Percentiles rank a stretch among this genome's conserved stretches.
phyloP scores from a whole-genome alignment of 1,139 yeast genomes.

The Debaryomycetaceae sp. region DNA sequence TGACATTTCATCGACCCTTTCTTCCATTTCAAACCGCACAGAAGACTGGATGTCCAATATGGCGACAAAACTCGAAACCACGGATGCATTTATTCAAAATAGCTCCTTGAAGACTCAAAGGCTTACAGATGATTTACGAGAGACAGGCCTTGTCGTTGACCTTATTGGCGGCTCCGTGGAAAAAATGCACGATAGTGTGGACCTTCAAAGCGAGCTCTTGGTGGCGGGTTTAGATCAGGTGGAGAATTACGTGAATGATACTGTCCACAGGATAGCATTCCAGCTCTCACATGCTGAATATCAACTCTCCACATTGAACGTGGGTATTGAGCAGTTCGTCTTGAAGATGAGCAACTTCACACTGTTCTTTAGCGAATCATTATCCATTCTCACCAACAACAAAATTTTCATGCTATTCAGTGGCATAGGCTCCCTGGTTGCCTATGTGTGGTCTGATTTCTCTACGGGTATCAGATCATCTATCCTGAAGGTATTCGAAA shows the following conservation, averaged over 20 bases:
- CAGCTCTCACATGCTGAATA: not conserved
- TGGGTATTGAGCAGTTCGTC: not conserved
- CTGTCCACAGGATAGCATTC: not conserved
- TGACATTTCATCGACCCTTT: slow-evolving; percentile 4
- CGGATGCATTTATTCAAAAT: not conserved
- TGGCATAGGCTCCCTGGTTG: not conserved
- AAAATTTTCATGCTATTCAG: not conserved
- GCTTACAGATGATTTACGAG: not conserved
- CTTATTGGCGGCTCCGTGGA: not conserved
- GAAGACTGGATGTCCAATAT: slow-evolving; percentile 2
- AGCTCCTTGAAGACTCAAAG: not conserved
- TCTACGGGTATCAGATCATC: too few species aligned
- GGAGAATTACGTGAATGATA: not conserved
- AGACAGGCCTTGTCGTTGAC: not conserved
- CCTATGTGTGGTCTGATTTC: not conserved
- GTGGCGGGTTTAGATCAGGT: not conserved
- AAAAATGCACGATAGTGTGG: not conserved
- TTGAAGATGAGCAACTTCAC: not conserved
- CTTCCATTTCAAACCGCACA: slow-evolving; percentile 2
- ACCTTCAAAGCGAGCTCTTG: not conserved
- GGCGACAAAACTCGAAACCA: slow-evolving; percentile 3
- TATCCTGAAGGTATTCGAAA: too few species aligned
- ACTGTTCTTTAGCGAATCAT: not conserved
- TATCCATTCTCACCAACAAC: not conserved
- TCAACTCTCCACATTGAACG: not conserved